Base-by-base conservation (phyloP, 257 asterid genomes). In the Catharanthus roseus region DNA sequence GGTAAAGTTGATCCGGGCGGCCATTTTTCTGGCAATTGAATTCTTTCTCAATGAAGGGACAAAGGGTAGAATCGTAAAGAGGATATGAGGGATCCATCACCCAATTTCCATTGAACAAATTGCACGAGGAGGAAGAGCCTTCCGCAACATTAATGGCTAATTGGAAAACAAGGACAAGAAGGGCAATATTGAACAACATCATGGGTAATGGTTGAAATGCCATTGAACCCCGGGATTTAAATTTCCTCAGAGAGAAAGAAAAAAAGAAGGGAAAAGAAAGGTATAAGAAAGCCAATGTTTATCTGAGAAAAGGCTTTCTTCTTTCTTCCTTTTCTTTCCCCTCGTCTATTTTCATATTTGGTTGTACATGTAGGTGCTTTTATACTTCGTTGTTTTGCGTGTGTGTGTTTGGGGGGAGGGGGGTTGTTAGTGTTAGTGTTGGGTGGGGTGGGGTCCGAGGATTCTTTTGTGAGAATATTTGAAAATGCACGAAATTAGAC, bases 91-190 rank as follows among this genome's bases (percentile, higher is more conserved):
- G 39, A 44, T 87, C 92, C 10, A 8, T 21, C 36, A 85, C 76
- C 92, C 92, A 85, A 5, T 62, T 87, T 68, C 90, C 92, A 21
- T 65, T 2, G 73, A 81, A 83, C 49, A 85, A 80, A 62, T 85
- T 75, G 82, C 92, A 83, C 42, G 21, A 31, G 29, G 26, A n/a
- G n/a, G n/a, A n/a, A n/a, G n/a, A n/a, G n/a, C n/a, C n/a, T n/a
- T n/a, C n/a, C n/a, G n/a, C n/a, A n/a, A n/a, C 75, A 16, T 72
- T 64, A 44, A 73, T 71, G 18, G 65, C 68, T 44, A n/a, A 65
- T 10, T 58, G 47, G 56, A 66, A 21, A 50, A 73, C 31, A 29
- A 42, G 21, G 47, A 69, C 51, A 42, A 65, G 1, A 41, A 70
- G 29, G 39, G 44, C 68, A 38, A 57, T 57, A 7, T n/a, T n/a